Conservation (phyloP, 2,329 filamentous ascomycete genomes). For the Botryotinia narcissicola region DNA sequence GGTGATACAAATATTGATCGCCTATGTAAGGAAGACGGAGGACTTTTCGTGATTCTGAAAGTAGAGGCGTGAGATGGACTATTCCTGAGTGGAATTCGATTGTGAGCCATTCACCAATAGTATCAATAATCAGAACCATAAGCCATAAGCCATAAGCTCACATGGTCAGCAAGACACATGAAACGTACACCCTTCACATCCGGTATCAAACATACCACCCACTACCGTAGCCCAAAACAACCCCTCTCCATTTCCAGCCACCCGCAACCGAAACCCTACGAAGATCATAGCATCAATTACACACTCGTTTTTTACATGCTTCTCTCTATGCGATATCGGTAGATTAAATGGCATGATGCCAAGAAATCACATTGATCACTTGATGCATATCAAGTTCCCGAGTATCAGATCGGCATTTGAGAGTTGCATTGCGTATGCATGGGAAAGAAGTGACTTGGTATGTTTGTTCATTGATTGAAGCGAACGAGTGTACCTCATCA, state of each 20-base stretch:
- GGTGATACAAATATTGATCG: not conserved
- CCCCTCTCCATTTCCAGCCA: not conserved
- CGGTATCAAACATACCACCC: not conserved
- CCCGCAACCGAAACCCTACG: not conserved
- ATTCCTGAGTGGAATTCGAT: no score
- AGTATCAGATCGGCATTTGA: not conserved
- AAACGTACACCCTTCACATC: not conserved
- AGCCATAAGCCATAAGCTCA: not conserved
- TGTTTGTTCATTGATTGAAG: not conserved
- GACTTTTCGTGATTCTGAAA: not conserved
- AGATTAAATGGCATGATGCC: conserved; percentile 5
- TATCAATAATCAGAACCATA: not conserved
- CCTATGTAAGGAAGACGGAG: not conserved
- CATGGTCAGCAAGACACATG: not conserved
- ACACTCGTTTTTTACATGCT: not conserved
- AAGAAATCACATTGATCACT: conserved; percentile 7
- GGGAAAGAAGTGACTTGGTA: not conserved
- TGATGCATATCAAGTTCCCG: not conserved
- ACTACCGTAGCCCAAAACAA: not conserved
- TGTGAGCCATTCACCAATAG: not conserved
- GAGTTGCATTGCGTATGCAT: not conserved
- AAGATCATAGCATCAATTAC: not conserved
- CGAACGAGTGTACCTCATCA: not conserved
- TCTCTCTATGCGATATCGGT: not conserved
- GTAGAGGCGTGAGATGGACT: not conserved